Percentiles rank a stretch among this genome's conserved stretches.
These are phyloP conservation scores for Apiotrichum montevideense DNA, from an alignment of 1,284 basidiomycete species.

Conservation along the genomic window DNA sequence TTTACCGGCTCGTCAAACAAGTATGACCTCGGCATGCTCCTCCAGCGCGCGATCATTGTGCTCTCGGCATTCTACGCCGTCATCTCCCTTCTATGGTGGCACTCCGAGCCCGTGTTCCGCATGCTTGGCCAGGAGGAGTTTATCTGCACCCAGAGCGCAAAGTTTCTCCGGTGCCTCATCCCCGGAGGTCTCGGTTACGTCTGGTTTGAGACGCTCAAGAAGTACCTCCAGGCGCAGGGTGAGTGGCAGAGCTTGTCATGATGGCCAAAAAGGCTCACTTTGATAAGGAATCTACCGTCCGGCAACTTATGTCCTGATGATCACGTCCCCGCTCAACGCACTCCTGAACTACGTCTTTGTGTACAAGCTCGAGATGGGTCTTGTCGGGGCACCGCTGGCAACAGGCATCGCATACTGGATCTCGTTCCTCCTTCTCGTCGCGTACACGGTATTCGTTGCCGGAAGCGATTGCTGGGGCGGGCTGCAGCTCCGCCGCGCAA, in stretches of 20 bases:
- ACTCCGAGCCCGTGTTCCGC: conserved; percentile 5
- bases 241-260: background rate
- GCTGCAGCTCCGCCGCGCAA: conserved; percentile 2
- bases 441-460: background rate
- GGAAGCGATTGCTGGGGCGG: conserved; percentile 7
- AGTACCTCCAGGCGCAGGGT: conserved; percentile 5
- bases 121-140: conserved; percentile 2
- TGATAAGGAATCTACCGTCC: conserved; percentile 5
- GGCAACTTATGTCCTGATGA: background rate
- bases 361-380: background rate
- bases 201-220: conserved; percentile 5
- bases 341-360: conserved; percentile 5
- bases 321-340: conserved; percentile 2
- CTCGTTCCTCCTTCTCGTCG: background rate
- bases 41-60: conserved; percentile 3
- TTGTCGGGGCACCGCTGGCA: conserved; percentile 3
- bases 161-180: conserved; percentile 1
- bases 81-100: background rate
- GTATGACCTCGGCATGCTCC: conserved; percentile 6
- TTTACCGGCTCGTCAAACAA: conserved; percentile 5
- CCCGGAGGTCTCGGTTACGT: conserved; percentile 3
- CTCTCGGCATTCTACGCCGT: background rate
- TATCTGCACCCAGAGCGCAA: conserved; percentile 1
- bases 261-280: background rate
- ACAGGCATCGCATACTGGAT: conserved; percentile 3